phyloP scores from a whole-genome alignment of 495 filamentous ascomycete species.

The Parmelia sp. region DNA sequence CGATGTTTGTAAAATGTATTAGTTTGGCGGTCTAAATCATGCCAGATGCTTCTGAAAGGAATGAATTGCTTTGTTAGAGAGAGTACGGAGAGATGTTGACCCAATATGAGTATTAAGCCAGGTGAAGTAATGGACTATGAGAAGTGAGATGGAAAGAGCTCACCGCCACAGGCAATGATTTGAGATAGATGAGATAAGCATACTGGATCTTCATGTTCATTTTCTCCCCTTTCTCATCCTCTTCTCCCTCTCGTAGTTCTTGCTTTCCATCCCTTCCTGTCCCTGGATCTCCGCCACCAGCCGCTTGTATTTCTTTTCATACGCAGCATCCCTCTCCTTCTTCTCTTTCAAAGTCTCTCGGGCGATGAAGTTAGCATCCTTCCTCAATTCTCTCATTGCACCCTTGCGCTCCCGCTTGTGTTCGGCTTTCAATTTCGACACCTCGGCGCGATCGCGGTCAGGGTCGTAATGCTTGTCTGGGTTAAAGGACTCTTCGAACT shows the following conservation, averaged over 20 bases:
- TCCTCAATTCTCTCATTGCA: slow-evolving; percentile 85
- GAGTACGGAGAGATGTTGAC: background rate
- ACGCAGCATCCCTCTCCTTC: slow-evolving; percentile 81
- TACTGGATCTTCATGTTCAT: slow-evolving; percentile 23
- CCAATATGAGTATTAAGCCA: background rate
- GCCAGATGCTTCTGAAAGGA: background rate
- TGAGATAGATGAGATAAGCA: background rate
- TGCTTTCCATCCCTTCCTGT: slow-evolving; percentile 78
- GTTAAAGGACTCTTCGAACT: slow-evolving; percentile 94
- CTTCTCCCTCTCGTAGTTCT: slow-evolving; percentile 85
- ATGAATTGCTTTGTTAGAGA: background rate
- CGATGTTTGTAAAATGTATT: background rate
- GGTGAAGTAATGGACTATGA: background rate
- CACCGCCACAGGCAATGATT: background rate
- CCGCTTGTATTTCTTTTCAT: slow-evolving; percentile 90
- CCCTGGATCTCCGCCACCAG: slow-evolving; percentile 91
- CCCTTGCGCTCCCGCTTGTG: slow-evolving; percentile 94
- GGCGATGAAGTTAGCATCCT: slow-evolving; percentile 87
- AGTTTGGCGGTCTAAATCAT: background rate
- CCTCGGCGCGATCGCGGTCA: slow-evolving; percentile 75
- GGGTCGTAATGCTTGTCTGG: slow-evolving; percentile 95
- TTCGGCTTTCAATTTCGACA: slow-evolving; percentile 74
- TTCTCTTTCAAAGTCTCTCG: slow-evolving; percentile 83
- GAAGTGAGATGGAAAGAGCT: background rate
- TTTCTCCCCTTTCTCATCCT: slow-evolving; percentile 57